These are phyloP conservation scores for Solanum megistacrolobum DNA, from an alignment of 257 asterid genomes.

Conservation along the genomic window DNA sequence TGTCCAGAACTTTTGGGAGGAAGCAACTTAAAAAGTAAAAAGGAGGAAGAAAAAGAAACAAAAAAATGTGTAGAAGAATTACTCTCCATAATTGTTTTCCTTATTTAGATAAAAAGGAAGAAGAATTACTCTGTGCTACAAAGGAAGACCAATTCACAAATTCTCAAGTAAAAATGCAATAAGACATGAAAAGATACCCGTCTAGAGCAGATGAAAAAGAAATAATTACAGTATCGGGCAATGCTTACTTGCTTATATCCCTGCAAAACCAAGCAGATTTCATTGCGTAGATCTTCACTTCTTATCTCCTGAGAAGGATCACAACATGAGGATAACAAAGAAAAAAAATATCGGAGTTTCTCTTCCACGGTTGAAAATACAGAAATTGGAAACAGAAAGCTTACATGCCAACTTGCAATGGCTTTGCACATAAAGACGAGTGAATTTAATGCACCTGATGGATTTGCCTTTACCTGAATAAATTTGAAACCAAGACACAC, in stretches of 20 bases:
- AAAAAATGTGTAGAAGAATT: background rate
- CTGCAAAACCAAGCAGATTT: conserved; percentile 80
- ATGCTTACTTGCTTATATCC: conserved; percentile 82
- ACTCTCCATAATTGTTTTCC: background rate
- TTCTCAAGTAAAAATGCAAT: background rate
- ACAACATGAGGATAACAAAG: conserved; percentile 1
- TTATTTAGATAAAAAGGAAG: background rate
- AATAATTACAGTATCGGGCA: background rate
- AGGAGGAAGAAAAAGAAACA: background rate
- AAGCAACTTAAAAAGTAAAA: background rate
- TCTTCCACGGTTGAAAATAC: background rate
- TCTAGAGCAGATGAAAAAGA: background rate
- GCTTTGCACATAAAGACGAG: conserved; percentile 79
- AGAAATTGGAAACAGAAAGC: conserved; percentile 4
- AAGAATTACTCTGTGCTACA: background rate
- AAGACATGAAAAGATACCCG: background rate
- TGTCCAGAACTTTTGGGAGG: background rate
- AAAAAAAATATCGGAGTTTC: background rate
- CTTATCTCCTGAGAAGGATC: conserved; percentile 63
- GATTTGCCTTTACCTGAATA: conserved; percentile 80
- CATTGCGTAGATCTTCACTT: conserved; percentile 80
- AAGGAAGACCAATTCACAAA: background rate
- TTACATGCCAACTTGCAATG: conserved; percentile 97
- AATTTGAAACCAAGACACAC: conserved; percentile 1
- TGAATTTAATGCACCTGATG: conserved; percentile 78